These are phyloP conservation scores for Yamadazyma spencermartinsiae DNA, from an alignment of 1,139 yeast genomes.

Conservation along the genomic window DNA sequence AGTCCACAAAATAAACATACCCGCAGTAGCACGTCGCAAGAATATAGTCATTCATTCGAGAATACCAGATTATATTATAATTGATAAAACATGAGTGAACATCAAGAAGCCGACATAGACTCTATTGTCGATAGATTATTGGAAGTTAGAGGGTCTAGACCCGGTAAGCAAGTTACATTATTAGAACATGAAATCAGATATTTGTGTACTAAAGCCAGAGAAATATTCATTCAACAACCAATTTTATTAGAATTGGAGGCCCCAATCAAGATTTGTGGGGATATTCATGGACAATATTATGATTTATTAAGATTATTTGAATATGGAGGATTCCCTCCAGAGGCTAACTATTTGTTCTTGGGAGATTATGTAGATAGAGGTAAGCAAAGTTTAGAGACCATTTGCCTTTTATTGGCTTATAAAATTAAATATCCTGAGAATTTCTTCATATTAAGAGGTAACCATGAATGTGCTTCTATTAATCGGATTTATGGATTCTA, in stretches of 20 bases:
- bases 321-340: slow-evolving; percentile 99
- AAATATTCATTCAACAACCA: slow-evolving; percentile 96
- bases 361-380: slow-evolving; percentile 79
- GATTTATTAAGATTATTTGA: slow-evolving; percentile 93
- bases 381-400: slow-evolving; percentile 92
- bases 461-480: slow-evolving; percentile 96
- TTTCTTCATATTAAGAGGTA: slow-evolving; percentile 87
- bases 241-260: slow-evolving; percentile 93
- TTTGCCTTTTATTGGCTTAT: slow-evolving; percentile 88
- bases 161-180: slow-evolving; percentile 93
- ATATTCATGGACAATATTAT: slow-evolving; percentile 96
- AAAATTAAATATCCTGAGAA: slow-evolving; percentile 97
- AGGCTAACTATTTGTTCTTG: slow-evolving; percentile 88
- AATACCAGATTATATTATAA: too few species aligned
- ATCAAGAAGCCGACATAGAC: slow-evolving; percentile 93
- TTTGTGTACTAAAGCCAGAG: slow-evolving; percentile 96
- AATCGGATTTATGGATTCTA: slow-evolving; percentile 95
- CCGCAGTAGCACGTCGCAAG: neutral
- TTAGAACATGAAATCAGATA: slow-evolving; percentile 93
- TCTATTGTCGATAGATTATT: slow-evolving; percentile 94
- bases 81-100: slow-evolving; percentile 50
- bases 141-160: slow-evolving; percentile 97
- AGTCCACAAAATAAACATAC: neutral
- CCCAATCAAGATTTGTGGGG: slow-evolving; percentile 93
- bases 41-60: too few species aligned